Base-by-base conservation (phyloP, 306 rosid genomes). In the Sphenostylis stenocarpa region DNA sequence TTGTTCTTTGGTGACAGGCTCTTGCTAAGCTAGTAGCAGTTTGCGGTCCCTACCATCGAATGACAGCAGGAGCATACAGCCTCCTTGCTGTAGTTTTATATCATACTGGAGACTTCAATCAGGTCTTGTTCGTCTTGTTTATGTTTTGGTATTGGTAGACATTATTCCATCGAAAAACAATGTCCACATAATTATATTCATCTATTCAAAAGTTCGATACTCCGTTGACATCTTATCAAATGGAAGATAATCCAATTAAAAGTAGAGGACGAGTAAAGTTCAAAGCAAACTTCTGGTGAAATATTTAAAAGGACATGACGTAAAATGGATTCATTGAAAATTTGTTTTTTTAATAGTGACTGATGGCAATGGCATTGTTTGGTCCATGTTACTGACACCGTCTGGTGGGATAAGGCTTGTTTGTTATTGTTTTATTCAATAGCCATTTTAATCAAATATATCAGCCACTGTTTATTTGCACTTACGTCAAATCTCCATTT, bases 91-190 rank as follows among this genome's bases (percentile, higher is more conserved):
- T 95, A 72, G 99, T 95, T 87, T 77, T 95, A 63, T 95, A 95
- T 86, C 99, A 95, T 77, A 95, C 99, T n/a, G 99, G 99, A 49
- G 98, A 95, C 86, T 95, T 95, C 74, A 95, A 95, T 88, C 99
- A 95, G 99, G 99, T 92, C 51, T 57, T 58, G 31, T 19, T 48
- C 63, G 1, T 77, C 65, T 73, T 65, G 56, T 70, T 72, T 47
- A 55, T 82, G 67, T 77, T 80, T 84, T 76, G 60, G 44, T 79
- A 61, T 81, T 76, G 60, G 84, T 48, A 23, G 78, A 74, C 53
- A 39, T 76, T 51, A 29, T 70, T 69, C 69, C 72, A 49, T 55
- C 72, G 7, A 13, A 61, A 76, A 31, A 21, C 71, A 24, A 38
- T 28, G 62, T 17, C 7, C 51, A 28, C 9, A 33, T 39, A 20